Conservation (phyloP, 2,329 filamentous ascomycete genomes). For the Mollisia scopiformis region DNA sequence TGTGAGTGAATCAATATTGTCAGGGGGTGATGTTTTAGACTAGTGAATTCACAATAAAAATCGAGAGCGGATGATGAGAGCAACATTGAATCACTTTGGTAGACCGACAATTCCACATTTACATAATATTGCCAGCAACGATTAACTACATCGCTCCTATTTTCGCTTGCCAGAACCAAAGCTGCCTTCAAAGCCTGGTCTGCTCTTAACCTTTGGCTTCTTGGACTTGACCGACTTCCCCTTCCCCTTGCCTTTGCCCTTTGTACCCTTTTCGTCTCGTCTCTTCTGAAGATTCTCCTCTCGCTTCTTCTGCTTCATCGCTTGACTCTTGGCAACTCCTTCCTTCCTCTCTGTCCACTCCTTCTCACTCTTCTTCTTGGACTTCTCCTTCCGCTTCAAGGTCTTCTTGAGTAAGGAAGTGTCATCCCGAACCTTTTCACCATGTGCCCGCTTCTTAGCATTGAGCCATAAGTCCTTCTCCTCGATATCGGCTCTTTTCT, state of each 20-base stretch:
- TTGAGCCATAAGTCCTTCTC: conserved; percentile 96
- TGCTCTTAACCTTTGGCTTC: conserved; percentile 44
- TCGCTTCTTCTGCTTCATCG: conserved; percentile 80
- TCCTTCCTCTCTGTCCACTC: conserved; percentile 80
- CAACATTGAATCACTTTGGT: conserved; percentile 3
- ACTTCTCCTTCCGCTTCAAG: conserved; percentile 86
- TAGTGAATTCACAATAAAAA: neutral
- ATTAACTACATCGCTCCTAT: conserved; percentile 10
- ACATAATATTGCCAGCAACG: neutral
- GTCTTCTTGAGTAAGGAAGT: conserved; percentile 89
- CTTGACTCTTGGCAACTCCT: conserved; percentile 74
- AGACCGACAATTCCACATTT: neutral
- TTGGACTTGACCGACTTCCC: conserved; percentile 55
- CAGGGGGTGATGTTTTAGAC: neutral
- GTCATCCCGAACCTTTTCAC: conserved; percentile 87
- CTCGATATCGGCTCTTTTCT: conserved; percentile 82
- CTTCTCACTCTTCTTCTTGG: conserved; percentile 88
- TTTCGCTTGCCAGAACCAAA: conserved; percentile 33
- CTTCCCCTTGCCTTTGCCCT: conserved; percentile 58
- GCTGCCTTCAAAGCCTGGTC: conserved; percentile 62
- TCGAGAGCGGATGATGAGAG: neutral
- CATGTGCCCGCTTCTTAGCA: conserved; percentile 85
- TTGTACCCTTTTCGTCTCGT: conserved; percentile 72
- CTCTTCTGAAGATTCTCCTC: conserved; percentile 78
- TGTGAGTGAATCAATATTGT: neutral